phyloP scores from a whole-genome alignment of 768 basidiomycete genomes.

The Podaxis sp. region DNA sequence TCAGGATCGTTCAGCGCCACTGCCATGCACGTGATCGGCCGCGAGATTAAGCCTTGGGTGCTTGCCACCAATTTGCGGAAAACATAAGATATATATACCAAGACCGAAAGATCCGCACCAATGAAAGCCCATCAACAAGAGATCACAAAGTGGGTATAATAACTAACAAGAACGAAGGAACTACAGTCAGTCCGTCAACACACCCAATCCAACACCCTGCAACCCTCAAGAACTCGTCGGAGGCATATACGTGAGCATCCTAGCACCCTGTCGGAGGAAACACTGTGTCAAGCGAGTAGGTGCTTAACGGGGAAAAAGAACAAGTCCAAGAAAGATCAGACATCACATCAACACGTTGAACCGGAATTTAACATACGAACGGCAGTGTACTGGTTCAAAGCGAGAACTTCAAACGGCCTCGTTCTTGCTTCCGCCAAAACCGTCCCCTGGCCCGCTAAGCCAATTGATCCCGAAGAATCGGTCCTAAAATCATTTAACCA shows the following conservation, averaged over 20 bases:
- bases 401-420: conserved; percentile 73
- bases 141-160: background rate
- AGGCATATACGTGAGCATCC: conserved; percentile 42
- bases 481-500: conserved; percentile 21
- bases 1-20: background rate
- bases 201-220: background rate
- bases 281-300: conserved; percentile 49
- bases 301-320: conserved; percentile 27
- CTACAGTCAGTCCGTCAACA: background rate
- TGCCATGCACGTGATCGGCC: background rate
- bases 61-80: background rate
- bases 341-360: conserved; percentile 11
- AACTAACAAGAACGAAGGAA: background rate
- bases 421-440: conserved; percentile 74
- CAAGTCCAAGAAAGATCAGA: background rate
- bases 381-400: conserved; percentile 71
- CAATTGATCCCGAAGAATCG: conserved; percentile 42
- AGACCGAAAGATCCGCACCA: background rate
- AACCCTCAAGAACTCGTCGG: background rate
- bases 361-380: conserved; percentile 54
- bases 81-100: background rate
- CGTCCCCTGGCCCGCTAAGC: conserved; percentile 54
- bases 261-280: conserved; percentile 53
- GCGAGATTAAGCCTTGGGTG: background rate
- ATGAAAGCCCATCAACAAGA: background rate